Conservation (phyloP, 306 rosid genomes). For the Cyamopsis tetragonoloba region DNA sequence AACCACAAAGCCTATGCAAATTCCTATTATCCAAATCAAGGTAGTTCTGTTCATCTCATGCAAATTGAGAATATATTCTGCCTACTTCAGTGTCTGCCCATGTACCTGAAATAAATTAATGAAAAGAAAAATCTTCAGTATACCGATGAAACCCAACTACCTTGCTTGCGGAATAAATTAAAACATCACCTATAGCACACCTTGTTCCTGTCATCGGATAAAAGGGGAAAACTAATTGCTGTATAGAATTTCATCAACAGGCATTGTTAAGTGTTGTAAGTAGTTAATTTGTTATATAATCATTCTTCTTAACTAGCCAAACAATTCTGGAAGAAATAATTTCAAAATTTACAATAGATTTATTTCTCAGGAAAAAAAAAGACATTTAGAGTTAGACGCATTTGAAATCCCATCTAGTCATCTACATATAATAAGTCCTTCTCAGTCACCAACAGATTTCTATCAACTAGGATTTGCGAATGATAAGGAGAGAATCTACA, state of each 20-base stretch:
- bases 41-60: slow-evolving; percentile 26
- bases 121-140: neutral
- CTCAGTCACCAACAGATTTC: neutral
- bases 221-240: neutral
- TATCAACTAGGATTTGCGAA: neutral
- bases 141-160: neutral
- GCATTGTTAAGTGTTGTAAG: neutral
- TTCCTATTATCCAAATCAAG: slow-evolving; percentile 55
- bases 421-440: neutral
- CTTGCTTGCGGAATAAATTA: neutral
- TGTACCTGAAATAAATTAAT: slow-evolving; percentile 37
- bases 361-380: neutral
- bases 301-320: neutral
- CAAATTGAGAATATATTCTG: slow-evolving; percentile 7
- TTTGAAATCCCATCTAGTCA: neutral
- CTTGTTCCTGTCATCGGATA: neutral
- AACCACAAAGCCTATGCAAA: slow-evolving; percentile 65
- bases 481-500: neutral
- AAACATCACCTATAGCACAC: neutral
- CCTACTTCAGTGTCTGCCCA: slow-evolving; percentile 6
- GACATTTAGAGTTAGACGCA: neutral
- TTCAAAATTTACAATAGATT: neutral
- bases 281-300: neutral
- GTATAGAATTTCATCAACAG: neutral
- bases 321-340: neutral